Percentiles rank a stretch among this genome's conserved stretches.
phyloP scores from a whole-genome alignment of 192 early-diverging fungal genomes.

The Coemansia sp. region DNA sequence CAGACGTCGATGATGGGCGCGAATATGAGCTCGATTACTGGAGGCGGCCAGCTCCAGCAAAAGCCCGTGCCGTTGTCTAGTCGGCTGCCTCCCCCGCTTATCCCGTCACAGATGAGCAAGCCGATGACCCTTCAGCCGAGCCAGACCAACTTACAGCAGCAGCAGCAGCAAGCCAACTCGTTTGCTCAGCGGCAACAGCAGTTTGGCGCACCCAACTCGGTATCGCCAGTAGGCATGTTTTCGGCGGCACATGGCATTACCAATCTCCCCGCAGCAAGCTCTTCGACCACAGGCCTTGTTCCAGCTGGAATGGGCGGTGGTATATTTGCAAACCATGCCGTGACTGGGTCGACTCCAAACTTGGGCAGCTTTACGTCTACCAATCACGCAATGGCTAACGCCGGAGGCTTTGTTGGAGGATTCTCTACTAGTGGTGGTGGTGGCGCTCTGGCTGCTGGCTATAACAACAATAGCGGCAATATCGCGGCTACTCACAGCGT shows the following conservation, averaged over 20 bases:
- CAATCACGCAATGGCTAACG: slow-evolving; percentile 5
- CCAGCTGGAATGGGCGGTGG: slow-evolving; percentile 3
- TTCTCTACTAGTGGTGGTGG: slow-evolving; percentile 6
- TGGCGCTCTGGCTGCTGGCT: slow-evolving; percentile 9
- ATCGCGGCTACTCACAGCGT: slow-evolving; percentile 35
- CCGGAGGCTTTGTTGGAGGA: not conserved
- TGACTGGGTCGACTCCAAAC: slow-evolving; percentile 49
- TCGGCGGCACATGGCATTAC: slow-evolving; percentile 23
- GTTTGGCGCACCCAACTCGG: slow-evolving; percentile 4
- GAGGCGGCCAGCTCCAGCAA: slow-evolving; percentile 25
- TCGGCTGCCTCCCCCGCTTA: slow-evolving; percentile 46
- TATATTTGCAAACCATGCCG: slow-evolving; percentile 36
- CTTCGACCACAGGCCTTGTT: slow-evolving; percentile 26
- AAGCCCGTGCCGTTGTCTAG: slow-evolving; percentile 31
- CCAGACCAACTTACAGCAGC: slow-evolving; percentile 15
- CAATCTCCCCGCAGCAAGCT: slow-evolving; percentile 37
- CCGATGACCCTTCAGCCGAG: slow-evolving; percentile 16
- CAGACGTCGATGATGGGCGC: slow-evolving; percentile 18
- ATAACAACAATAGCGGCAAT: slow-evolving; percentile 13
- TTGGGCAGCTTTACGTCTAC: slow-evolving; percentile 35
- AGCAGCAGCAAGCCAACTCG: slow-evolving; percentile 2
- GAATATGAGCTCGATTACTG: not conserved
- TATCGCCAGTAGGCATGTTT: slow-evolving; percentile 21
- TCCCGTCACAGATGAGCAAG: slow-evolving; percentile 35
- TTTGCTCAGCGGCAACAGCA: slow-evolving; percentile 23